Evolutionary conservation across 2,329 filamentous ascomycete genomes (phyloP), one percentile per base, ranked within the genome.

Genomic region (Nigrospora oryzae): DNA sequence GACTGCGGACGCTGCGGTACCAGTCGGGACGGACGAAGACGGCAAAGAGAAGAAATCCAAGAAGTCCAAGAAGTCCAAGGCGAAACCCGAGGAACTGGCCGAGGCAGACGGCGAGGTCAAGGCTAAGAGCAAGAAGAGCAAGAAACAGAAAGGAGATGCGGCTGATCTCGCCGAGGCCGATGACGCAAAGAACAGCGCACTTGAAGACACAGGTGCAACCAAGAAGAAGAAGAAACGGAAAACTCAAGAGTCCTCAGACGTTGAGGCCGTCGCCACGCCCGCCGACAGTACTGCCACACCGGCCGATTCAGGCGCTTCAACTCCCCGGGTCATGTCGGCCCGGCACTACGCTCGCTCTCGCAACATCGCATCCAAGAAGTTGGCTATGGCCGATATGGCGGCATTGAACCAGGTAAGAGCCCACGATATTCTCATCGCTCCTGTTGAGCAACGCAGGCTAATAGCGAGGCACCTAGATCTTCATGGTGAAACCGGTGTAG

Each of bases 341-440:
- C 77, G 89, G 51, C 86, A 90, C 61, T 77, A 85, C 44, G 80
- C 90, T 39, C 74, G 91, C 51, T 81, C 86, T 53, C 77, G 88
- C 48, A 88, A 90, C 63, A 95, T 97, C 57, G 84, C 84, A 46
- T 87, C 93, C 56, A 97, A 97, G 71, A 83, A 81, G 56, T 79
- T 84, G 69, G 89, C 90, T 3, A 77, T 89, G 47, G 77, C 89
- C 69, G 86, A 96, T 63, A 76, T 83, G 40, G 81, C 84, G 58
- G 87, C 89, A 13, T 66, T 97, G 58, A 91, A 90, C 62, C 89
- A 96, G 81, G 86, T 90, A 68, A 63, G 70, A 14, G 2, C 11
- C 8, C 10, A 11, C 15, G 40, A 2, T 13, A 19, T 14, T 33
- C 12, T 33, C 23, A 5, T 45, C 40, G 19, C 12, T 23, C 31